Evolutionary conservation across 106 monocot genomes (phyloP).

Genomic region (Apostasia ramifera): DNA sequence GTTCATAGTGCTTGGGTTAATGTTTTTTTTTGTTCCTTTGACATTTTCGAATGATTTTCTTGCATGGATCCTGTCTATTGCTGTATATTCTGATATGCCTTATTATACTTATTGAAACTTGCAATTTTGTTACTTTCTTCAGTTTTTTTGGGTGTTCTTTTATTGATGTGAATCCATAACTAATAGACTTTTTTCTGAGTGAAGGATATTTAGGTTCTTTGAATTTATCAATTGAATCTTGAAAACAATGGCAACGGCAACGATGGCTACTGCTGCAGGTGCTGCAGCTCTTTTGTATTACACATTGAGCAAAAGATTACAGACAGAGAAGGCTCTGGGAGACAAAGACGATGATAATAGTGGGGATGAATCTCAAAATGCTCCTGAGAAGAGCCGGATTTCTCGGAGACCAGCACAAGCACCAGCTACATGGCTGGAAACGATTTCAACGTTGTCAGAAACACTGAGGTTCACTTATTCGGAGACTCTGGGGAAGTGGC

Average conservation of each 20-base stretch:
- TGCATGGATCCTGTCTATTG: background rate
- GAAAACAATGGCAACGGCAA: constrained; percentile 15
- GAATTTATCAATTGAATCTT: background rate
- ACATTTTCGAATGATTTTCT: background rate
- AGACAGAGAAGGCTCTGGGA: background rate
- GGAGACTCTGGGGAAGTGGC: constrained; percentile 97
- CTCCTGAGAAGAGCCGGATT: constrained; percentile 4
- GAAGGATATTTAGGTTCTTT: background rate
- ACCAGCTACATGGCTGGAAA: constrained; percentile 90
- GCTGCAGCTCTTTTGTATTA: constrained; percentile 23
- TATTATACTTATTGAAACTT: background rate
- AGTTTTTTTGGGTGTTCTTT: background rate
- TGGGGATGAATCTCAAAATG: constrained; percentile 2
- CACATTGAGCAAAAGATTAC: constrained; percentile 19
- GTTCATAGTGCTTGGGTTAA: background rate
- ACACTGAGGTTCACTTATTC: constrained; percentile 94
- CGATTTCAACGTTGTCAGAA: constrained; percentile 93
- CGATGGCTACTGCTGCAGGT: constrained; percentile 21
- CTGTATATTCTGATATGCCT: background rate
- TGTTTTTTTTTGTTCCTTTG: background rate
- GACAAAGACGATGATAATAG: constrained; percentile 7
- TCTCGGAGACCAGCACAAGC: constrained; percentile 46
- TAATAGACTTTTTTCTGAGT: background rate
- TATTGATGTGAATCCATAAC: background rate
- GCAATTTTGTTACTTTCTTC: background rate